Base-by-base conservation (phyloP, 306 rosid genomes). In the Fragaria ananassa region DNA sequence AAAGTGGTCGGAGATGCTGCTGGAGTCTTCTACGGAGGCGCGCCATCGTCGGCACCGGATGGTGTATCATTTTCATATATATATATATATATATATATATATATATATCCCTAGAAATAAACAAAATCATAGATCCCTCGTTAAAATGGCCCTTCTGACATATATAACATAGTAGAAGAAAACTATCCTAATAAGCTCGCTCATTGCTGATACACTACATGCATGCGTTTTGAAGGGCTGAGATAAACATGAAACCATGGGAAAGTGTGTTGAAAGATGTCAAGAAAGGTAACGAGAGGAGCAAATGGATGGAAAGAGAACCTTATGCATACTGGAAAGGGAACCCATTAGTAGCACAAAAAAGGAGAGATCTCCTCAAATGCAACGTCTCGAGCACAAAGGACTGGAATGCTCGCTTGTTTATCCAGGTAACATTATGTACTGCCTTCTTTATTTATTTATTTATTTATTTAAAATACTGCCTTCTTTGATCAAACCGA, bases 271-370 rank as follows among this genome's bases (percentile, higher is more conserved):
- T 76, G 78, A 74, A 68, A 42, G 86, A 86, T 13, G 66, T 83
- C 6, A 81, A 76, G 70, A 79, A 79, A 71, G 86, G 87, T 13
- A 86, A 83, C 44, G 46, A 83, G 41, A 79, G 54, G 34, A 86
- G n/a, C 23, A 74, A 75, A 58, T 86, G 89, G 87, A 60, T 37
- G 23, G 60, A 76, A 8, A 86, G 89, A 47, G 84, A 81, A 53
- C 85, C 87, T 4, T 83, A 67, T 68, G 87, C 89, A 3, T 86
- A 83, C 68, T 86, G 89, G 87, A 83, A 81, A 47, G 89, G 89
- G 10, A 86, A 86, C 50, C 87, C 87, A 15, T 3, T 6, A 0
- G 89, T 86, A 0, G 74, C 84, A 2, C 56, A 69, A 15, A 45
- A 44, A 21, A 86, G 87, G 74, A 47, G 51, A 73, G 87, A 86